Conservation (phyloP, 2,329 filamentous ascomycete genomes). For the Paradendryphiella salina region DNA sequence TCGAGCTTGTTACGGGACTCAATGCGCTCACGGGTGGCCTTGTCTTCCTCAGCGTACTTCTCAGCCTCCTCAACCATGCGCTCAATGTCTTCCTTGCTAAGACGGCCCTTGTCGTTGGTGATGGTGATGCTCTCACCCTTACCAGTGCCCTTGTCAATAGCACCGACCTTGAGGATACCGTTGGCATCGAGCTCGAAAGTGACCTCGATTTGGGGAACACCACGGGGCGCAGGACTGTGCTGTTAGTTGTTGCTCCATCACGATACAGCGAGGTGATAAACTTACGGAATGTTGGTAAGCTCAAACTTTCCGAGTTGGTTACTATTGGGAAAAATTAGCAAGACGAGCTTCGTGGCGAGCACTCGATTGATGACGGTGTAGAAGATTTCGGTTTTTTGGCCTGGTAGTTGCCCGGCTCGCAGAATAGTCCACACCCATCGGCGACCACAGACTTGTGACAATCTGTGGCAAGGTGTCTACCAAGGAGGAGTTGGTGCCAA, state of each 20-base stretch:
- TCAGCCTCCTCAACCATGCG: constrained; percentile 98
- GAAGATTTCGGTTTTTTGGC: no score
- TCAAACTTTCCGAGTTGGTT: constrained; percentile 98
- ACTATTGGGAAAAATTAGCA: no score
- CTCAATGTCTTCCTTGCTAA: constrained; percentile 95
- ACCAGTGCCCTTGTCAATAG: constrained; percentile 96
- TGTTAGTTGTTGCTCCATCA: constrained; percentile 19
- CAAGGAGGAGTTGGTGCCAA: no score
- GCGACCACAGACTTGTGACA: no score
- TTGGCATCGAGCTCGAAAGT: constrained; percentile 98
- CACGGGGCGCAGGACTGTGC: constrained; percentile 75
- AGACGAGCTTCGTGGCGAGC: no score
- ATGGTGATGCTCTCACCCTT: constrained; percentile 98
- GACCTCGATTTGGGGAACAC: constrained; percentile 97
- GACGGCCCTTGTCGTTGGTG: constrained; percentile 98
- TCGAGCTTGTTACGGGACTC: constrained; percentile 95
- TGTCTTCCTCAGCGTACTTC: constrained; percentile 99
- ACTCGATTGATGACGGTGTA: no score
- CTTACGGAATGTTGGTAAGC: constrained; percentile 82
- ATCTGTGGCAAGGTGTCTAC: no score
- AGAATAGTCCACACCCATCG: no score
- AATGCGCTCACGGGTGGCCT: constrained; percentile 95
- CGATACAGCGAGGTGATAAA: constrained; percentile 1
- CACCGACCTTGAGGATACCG: constrained; percentile 95
- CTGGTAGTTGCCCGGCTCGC: no score